Base-by-base conservation (phyloP, 805 yeast species). In the Komagataella pastoris region DNA sequence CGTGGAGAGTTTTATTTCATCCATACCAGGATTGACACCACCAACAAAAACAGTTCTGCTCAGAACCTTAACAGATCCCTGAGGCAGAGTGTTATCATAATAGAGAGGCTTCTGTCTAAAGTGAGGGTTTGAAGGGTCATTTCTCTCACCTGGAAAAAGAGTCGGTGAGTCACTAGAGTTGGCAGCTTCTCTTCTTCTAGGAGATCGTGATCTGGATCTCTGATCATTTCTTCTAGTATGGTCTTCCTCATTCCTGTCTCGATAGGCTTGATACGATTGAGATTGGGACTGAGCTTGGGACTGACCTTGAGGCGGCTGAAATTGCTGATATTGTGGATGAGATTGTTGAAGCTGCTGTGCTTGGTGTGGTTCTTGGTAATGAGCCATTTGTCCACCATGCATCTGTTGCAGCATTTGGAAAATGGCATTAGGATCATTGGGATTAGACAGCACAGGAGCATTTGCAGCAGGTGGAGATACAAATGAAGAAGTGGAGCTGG, bases 1-100 rank as follows among this genome's bases (percentile, higher is more conserved):
- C 17, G 78, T 72, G 2, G 85, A 77, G 43, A 93, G 72, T 52
- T 82, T 85, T 52, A 73, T 69, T 60, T 90, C 95, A 57, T 78
- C 83, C 90, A 88, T 89, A 54, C 76, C 70, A 53, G 78, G 79
- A 14, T 96, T 95, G 45, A 93, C 88, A 62, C 97, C 97, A 49
- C 98, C 98, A 54, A 93, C 82, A 61, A 93, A 93, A 54, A 93
- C 70, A 0, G 99, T 93, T 69, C 99, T 81, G 51, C 95, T 85
- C 58, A 78, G 76, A 2, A 91, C 97, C 62, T 84, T 85, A 59
- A 91, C 77, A 46, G 84, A 75, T 47, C 89, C 95, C 48, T 81
- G 79, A 1, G 95, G 93, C 53, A 89, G 68, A 10, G 77, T 67
- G 45, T 77, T 75, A 65, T 90, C 97, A 61, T 74, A 75, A 8